Evolutionary conservation across 345 rosid genomes (phyloP), one percentile per base, ranked within the genome.

Genomic region (Lepidium aucheri): DNA sequence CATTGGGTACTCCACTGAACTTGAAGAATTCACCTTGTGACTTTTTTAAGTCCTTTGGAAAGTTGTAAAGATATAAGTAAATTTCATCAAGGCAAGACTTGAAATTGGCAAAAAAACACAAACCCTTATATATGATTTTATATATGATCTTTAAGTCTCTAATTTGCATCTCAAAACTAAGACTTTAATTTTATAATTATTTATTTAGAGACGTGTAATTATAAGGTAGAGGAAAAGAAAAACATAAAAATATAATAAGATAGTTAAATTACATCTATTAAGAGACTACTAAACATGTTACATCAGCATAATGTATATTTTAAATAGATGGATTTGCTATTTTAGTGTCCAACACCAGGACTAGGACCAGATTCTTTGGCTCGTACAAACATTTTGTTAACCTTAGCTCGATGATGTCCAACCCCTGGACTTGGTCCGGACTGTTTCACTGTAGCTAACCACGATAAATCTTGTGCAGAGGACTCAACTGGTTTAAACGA

Each of bases 391-490:
- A 41, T 60, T 32, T 42, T 20, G 52, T 46, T 46, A 3, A 59
- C 69, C 7, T 63, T 71, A 16, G 68, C 69, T 63, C 63, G 22
- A 39, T 53, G 75, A 63, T 71, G 75, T 6, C 69, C 75, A 55
- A 63, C 3, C 59, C 75, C 75, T 17, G 75, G 69, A 58, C 75
- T 71, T 54, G 65, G 69, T 6, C 69, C 75, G 3, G 75, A 63
- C 50, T 71, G 41, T 63, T 71, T 63, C 65, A 55, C 52, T 16
- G 69, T 47, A 52, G 51, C 58, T 63, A 71, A 34, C 75, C 75
- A 63, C 35, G 63, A 26, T 3, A 54, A 4, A 28, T 45, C 63
- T 36, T 45, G 26, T 7, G n/a, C 13, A 7, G 56, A 36, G 9
- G 69, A 42, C 41, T 36, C 24, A 2, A 45, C 57, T 26, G 75